Conservation (phyloP, 768 basidiomycete genomes). For the Obba rivulosa region DNA sequence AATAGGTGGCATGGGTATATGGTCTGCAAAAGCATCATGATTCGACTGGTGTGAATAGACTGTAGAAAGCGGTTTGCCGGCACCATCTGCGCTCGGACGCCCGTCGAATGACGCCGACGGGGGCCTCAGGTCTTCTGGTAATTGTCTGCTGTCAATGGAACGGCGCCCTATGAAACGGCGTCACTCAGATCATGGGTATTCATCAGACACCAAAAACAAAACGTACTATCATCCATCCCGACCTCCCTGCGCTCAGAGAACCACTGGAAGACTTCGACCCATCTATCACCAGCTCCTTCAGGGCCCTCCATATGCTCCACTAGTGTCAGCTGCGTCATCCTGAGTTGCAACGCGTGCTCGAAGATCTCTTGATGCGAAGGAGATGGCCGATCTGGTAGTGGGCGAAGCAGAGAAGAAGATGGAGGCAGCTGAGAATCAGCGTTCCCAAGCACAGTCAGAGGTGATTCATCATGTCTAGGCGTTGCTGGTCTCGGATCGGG, state of each 20-base stretch:
- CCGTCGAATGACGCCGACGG: slow-evolving; percentile 19
- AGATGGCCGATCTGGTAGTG: slow-evolving; percentile 40
- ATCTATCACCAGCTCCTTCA: slow-evolving; percentile 73
- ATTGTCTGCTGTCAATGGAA: slow-evolving; percentile 24
- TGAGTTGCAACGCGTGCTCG: slow-evolving; percentile 74
- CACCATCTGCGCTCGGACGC: slow-evolving; percentile 2
- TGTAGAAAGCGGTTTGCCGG: not conserved
- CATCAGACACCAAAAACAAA: not conserved
- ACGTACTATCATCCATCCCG: slow-evolving; percentile 26
- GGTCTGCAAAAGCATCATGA: slow-evolving; percentile 8
- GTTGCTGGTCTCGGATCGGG: too few relatives aligned
- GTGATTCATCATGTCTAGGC: not conserved
- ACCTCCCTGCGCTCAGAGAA: slow-evolving; percentile 60
- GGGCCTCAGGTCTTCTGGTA: slow-evolving; percentile 24
- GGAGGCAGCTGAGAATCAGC: slow-evolving; percentile 5
- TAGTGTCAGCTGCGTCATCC: slow-evolving; percentile 81
- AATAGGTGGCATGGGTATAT: slow-evolving; percentile 4
- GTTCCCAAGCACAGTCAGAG: not conserved
- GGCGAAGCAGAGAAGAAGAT: slow-evolving; percentile 35
- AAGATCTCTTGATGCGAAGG: slow-evolving; percentile 57
- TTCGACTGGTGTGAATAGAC: slow-evolving; percentile 4
- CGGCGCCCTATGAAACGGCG: slow-evolving; percentile 14
- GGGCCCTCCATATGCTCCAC: slow-evolving; percentile 82
- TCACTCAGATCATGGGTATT: not conserved
- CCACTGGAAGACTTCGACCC: slow-evolving; percentile 85